phyloP scores from a whole-genome alignment of 164 flowering plant genomes.

The Euptelea pleiosperma region DNA sequence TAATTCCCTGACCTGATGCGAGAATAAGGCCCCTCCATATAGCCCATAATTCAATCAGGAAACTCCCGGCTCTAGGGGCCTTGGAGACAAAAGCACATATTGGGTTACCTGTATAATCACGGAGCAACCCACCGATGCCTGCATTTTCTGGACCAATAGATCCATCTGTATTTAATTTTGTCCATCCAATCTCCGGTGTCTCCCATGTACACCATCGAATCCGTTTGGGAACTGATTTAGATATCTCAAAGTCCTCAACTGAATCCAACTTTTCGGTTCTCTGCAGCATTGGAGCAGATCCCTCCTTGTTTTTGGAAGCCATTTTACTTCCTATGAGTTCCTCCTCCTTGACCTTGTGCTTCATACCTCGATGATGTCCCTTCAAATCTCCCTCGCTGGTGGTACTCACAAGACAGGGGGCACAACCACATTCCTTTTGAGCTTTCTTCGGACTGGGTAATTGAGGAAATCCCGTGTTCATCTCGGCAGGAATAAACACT shows the following conservation, averaged over 20 bases:
- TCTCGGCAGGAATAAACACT: background rate
- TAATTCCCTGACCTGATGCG: constrained; percentile 23
- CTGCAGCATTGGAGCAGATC: background rate
- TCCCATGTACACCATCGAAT: constrained; percentile 32
- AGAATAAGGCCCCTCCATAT: constrained; percentile 44
- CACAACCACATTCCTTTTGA: constrained; percentile 38
- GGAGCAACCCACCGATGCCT: constrained; percentile 38
- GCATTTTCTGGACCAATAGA: constrained; percentile 24
- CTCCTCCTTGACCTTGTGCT: constrained; percentile 27
- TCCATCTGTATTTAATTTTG: constrained; percentile 44
- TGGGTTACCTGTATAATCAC: constrained; percentile 29
- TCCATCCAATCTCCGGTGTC: constrained; percentile 35
- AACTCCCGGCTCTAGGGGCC: constrained; percentile 24
- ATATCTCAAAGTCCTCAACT: constrained; percentile 9
- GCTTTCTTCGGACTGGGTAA: constrained; percentile 9
- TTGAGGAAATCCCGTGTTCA: background rate
- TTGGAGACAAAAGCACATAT: constrained; percentile 35
- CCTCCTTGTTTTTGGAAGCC: background rate
- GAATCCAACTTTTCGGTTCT: constrained; percentile 2
- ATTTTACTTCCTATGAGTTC: constrained; percentile 4
- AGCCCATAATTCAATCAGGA: constrained; percentile 40
- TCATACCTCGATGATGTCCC: constrained; percentile 32
- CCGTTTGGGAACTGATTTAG: constrained; percentile 16
- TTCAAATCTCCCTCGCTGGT: constrained; percentile 24
- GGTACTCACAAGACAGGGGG: constrained; percentile 31